Evolutionary conservation across 1,139 yeast genomes (phyloP).

Genomic region (Chernovozyma sophiae-reginae): DNA sequence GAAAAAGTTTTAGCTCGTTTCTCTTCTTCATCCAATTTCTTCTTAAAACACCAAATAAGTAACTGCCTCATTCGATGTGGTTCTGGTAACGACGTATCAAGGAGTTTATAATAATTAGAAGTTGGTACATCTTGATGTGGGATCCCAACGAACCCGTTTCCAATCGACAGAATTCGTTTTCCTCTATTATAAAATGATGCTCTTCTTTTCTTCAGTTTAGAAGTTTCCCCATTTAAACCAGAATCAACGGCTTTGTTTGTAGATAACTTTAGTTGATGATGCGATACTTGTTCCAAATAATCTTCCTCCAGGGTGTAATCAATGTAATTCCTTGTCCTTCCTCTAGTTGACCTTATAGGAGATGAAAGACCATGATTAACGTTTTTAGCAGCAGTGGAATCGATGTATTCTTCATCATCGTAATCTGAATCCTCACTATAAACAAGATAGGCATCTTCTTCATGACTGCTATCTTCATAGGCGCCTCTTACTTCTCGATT

Average conservation of each 20-base stretch:
- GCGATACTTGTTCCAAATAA: conserved; percentile 30
- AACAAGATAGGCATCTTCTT: neutral
- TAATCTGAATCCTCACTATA: neutral
- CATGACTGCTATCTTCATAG: neutral
- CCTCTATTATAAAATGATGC: conserved; percentile 58
- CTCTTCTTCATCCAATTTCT: conserved; percentile 40
- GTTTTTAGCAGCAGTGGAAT: neutral
- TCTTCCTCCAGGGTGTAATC: conserved; percentile 16
- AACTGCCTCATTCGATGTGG: conserved; percentile 72
- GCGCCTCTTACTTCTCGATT: neutral
- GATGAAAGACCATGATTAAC: conserved; percentile 4
- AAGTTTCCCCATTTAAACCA: conserved; percentile 1
- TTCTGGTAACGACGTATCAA: conserved; percentile 62
- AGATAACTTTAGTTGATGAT: conserved; percentile 13
- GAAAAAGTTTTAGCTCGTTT: conserved; percentile 16
- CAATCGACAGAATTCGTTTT: conserved; percentile 68
- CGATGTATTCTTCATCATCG: neutral
- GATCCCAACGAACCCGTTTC: conserved; percentile 65
- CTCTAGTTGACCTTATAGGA: conserved; percentile 6
- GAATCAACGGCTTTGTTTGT: neutral
- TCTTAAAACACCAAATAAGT: conserved; percentile 63
- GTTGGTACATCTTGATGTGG: conserved; percentile 64
- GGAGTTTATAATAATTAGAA: conserved; percentile 55
- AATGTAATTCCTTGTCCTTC: neutral
- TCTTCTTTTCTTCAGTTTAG: conserved; percentile 27